Conservation (phyloP, 2,329 filamentous ascomycete genomes). For the Colletotrichum abscissum region DNA sequence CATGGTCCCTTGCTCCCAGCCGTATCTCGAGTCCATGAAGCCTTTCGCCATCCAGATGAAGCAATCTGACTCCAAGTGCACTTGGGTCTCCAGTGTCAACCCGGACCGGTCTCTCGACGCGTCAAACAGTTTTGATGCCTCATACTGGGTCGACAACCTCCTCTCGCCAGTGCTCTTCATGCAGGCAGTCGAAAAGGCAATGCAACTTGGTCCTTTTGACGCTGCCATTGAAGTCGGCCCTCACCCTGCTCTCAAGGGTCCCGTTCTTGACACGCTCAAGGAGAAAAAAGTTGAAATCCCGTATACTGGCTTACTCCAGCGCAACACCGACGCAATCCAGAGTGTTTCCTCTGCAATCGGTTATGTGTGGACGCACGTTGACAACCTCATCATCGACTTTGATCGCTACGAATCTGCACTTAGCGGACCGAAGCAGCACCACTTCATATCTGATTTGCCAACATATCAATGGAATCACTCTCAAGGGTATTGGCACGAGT, state of each 20-base stretch:
- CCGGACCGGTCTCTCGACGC: neutral
- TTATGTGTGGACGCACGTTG: neutral
- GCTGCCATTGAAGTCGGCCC: conserved; percentile 47
- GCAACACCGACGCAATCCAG: neutral
- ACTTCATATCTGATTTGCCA: conserved; percentile 43
- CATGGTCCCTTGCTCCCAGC: conserved; percentile 33
- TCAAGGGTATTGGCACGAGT: conserved; percentile 46
- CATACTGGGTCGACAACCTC: conserved; percentile 45
- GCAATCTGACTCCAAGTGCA: neutral
- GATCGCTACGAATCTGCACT: neutral
- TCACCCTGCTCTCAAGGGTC: conserved; percentile 53
- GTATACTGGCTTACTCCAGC: neutral
- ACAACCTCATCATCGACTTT: neutral
- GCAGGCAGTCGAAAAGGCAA: conserved; percentile 30
- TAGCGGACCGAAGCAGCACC: neutral
- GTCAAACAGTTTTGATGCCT: neutral
- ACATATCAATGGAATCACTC: conserved; percentile 50
- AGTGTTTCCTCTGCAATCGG: neutral
- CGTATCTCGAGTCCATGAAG: conserved; percentile 2
- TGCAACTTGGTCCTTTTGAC: conserved; percentile 1
- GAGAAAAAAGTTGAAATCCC: neutral
- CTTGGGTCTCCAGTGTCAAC: conserved; percentile 2
- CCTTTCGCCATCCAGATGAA: neutral
- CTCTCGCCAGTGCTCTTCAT: conserved; percentile 42
- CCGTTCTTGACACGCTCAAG: conserved; percentile 33